A percentile compares a stretch with the other conserved stretches of the same genome.
Conservation (phyloP, 2,329 filamentous ascomycete genomes). For the Microcyclosporella mali region DNA sequence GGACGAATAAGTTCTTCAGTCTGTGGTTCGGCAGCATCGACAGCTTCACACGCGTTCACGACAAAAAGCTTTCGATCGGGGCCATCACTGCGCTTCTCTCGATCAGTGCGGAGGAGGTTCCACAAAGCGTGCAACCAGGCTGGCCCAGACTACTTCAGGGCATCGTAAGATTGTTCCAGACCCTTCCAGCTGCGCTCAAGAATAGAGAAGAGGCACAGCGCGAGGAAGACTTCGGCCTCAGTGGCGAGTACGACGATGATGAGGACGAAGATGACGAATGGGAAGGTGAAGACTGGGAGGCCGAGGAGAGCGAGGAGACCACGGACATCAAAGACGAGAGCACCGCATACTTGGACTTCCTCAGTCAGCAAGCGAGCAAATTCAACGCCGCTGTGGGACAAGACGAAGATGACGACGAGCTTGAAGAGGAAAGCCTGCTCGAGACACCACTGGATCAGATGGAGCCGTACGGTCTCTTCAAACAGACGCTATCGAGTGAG, state of each 20-base stretch:
- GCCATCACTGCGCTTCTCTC: constrained; percentile 83
- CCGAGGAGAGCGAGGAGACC: constrained; percentile 57
- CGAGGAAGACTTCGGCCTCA: constrained; percentile 70
- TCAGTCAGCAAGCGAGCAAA: constrained; percentile 66
- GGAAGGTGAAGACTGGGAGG: constrained; percentile 66
- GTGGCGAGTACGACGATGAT: constrained; percentile 65
- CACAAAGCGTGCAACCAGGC: constrained; percentile 84
- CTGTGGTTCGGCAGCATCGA: constrained; percentile 97
- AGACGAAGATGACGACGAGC: constrained; percentile 71
- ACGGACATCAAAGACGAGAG: constrained; percentile 79
- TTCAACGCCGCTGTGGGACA: constrained; percentile 51
- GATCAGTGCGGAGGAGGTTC: constrained; percentile 73
- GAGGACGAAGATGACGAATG: constrained; percentile 77
- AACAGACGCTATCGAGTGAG: constrained; percentile 74
- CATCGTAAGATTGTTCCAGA: constrained; percentile 85
- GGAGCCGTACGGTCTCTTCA: constrained; percentile 89
- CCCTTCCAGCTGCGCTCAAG: constrained; percentile 78
- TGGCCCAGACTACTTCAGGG: constrained; percentile 90
- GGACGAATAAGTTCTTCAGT: constrained; percentile 99
- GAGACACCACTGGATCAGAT: constrained; percentile 94
- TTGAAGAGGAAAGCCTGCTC: constrained; percentile 85
- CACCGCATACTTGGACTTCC: constrained; percentile 88
- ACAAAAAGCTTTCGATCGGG: constrained; percentile 97
- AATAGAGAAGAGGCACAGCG: constrained; percentile 88
- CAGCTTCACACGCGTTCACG: constrained; percentile 85